Percentiles rank a stretch among this genome's conserved stretches.
Evolutionary conservation across 345 rosid genomes (phyloP).

Genomic region (Murraya paniculata): DNA sequence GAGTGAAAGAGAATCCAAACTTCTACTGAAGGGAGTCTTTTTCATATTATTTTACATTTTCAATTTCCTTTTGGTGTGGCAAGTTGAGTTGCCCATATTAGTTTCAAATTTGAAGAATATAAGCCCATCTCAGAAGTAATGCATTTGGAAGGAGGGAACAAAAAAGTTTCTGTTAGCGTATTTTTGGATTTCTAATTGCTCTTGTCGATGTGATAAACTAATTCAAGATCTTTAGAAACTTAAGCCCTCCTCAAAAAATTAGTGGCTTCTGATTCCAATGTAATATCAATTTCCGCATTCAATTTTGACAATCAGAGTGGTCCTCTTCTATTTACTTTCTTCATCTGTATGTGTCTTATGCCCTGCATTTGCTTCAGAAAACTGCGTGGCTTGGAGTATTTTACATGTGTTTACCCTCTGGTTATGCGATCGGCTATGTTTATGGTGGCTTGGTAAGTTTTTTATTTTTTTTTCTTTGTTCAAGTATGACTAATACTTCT

Average conservation of each 20-base stretch:
- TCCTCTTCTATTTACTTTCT: not conserved
- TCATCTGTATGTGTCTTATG: not conserved
- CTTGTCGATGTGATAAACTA: not conserved
- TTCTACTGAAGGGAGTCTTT: not conserved
- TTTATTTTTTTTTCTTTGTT: not conserved
- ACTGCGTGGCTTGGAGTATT: conserved; percentile 84
- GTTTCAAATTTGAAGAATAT: not conserved
- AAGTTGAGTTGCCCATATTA: not conserved
- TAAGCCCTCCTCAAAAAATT: not conserved
- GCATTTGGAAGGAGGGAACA: not conserved
- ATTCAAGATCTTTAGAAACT: not conserved
- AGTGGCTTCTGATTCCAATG: not conserved
- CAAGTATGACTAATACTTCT: not conserved
- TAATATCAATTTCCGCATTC: not conserved
- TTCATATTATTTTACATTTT: not conserved
- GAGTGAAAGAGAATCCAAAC: not conserved
- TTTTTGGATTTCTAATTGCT: not conserved
- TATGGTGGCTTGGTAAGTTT: conserved; percentile 85
- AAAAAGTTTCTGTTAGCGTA: not conserved
- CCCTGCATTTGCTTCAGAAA: conserved; percentile 54
- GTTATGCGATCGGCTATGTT: conserved; percentile 85
- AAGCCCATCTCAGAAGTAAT: not conserved
- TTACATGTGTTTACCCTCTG: conserved; percentile 96
- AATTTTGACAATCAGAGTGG: not conserved
- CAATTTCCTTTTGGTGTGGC: not conserved